Percentiles rank a stretch among this genome's conserved stretches.
phyloP scores from a whole-genome alignment of 2,329 filamentous ascomycete species.

The Chaetothyriales sp. region DNA sequence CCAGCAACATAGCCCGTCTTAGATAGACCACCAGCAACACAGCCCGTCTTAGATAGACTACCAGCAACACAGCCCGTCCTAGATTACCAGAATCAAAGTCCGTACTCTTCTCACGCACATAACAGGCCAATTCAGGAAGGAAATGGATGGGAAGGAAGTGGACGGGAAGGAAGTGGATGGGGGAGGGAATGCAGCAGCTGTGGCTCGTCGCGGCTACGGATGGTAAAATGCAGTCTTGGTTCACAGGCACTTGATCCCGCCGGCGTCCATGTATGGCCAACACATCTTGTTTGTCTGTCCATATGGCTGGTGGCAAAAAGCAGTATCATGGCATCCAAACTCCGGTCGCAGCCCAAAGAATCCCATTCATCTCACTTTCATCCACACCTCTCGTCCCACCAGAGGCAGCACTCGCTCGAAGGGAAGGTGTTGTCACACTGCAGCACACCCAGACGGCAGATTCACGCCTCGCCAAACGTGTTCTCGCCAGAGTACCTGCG shows the following conservation, averaged over 20 bases:
- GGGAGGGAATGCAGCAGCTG: not conserved
- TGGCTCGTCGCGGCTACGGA: not conserved
- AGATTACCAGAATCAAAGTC: not conserved
- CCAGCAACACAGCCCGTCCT: not conserved
- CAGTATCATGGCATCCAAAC: not conserved
- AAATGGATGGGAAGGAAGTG: too few relatives aligned
- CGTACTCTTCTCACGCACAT: not conserved
- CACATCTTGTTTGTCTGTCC: not conserved
- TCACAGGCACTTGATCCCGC: not conserved
- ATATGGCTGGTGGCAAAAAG: not conserved
- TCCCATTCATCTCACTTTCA: not conserved
- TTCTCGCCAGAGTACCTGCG: conserved; percentile 89
- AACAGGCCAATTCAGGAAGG: not conserved
- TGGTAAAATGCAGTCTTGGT: not conserved
- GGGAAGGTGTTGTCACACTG: not conserved
- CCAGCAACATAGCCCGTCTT: not conserved
- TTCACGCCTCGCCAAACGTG: conserved; percentile 58
- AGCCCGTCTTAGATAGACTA: not conserved
- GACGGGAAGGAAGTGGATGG: too few relatives aligned
- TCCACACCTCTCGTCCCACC: not conserved
- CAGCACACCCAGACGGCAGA: not conserved
- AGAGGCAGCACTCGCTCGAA: not conserved
- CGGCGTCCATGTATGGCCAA: not conserved
- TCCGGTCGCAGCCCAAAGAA: not conserved
- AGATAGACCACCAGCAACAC: not conserved